A percentile compares a stretch with the other conserved stretches of the same genome.
phyloP scores from a whole-genome alignment of 257 asterid species.

The Thymus mandschuricus region DNA sequence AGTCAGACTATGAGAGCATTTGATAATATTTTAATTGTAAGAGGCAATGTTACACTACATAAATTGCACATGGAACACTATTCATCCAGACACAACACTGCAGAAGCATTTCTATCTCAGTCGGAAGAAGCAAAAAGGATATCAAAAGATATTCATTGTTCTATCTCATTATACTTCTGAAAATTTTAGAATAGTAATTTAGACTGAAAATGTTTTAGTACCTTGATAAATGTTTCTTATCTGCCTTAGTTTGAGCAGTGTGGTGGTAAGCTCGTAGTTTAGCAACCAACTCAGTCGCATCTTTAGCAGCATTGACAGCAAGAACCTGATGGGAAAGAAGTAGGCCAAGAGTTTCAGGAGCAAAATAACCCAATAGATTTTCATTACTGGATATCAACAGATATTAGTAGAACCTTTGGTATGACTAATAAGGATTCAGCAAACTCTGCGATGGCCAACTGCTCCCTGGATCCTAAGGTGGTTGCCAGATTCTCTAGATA shows the following conservation, averaged over 20 bases:
- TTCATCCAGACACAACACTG: not conserved
- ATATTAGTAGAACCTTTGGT: slow-evolving; percentile 67
- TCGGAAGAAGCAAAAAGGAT: not conserved
- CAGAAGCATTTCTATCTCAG: not conserved
- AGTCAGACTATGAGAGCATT: not conserved
- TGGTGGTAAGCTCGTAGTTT: slow-evolving; percentile 89
- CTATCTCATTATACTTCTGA: not conserved
- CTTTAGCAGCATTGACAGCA: slow-evolving; percentile 98
- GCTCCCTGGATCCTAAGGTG: slow-evolving; percentile 97
- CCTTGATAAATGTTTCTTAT: slow-evolving; percentile 92
- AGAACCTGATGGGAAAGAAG: slow-evolving; percentile 65
- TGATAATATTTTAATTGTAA: no score
- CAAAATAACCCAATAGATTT: not conserved
- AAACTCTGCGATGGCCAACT: slow-evolving; percentile 95
- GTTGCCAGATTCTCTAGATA: slow-evolving; percentile 91
- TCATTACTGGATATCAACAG: slow-evolving; percentile 10
- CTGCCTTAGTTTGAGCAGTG: slow-evolving; percentile 94
- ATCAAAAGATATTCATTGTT: not conserved
- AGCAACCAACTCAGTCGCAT: slow-evolving; percentile 94
- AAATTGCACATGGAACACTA: not conserved
- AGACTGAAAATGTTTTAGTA: slow-evolving; percentile 24
- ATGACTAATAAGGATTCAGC: slow-evolving; percentile 88
- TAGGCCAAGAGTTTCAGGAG: slow-evolving; percentile 14
- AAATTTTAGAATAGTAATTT: not conserved
- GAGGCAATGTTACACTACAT: not conserved